A percentile compares a stretch with the other conserved stretches of the same genome.
Evolutionary conservation across 805 yeast species (phyloP).

Genomic region (Wickerhamomyces queroliae): DNA sequence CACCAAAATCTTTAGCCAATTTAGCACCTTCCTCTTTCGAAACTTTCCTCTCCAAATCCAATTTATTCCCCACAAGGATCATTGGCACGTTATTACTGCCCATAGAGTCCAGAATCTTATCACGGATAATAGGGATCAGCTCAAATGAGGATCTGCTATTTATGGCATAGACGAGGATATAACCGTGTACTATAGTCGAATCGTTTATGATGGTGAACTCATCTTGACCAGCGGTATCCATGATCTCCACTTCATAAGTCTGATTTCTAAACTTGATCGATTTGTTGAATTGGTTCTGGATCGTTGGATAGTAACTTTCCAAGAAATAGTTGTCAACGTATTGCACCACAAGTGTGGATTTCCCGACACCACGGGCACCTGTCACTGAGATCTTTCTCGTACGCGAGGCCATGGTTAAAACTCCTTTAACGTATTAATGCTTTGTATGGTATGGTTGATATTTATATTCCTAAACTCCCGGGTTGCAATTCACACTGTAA

Average conservation of each 20-base stretch:
- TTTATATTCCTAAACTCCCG: no score
- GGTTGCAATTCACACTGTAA: no score
- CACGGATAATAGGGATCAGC: constrained; percentile 68
- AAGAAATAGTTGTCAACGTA: constrained; percentile 86
- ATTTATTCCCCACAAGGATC: constrained; percentile 71
- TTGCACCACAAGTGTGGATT: constrained; percentile 79
- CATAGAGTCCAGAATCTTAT: constrained; percentile 69
- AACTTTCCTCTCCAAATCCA: constrained; percentile 65
- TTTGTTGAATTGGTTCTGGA: constrained; percentile 79
- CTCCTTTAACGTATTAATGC: background rate
- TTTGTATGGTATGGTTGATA: no score
- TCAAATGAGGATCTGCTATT: constrained; percentile 75
- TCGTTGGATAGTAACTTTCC: constrained; percentile 87
- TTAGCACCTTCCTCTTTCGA: constrained; percentile 50
- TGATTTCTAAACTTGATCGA: constrained; percentile 62
- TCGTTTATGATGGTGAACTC: constrained; percentile 78
- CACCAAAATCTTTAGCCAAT: constrained; percentile 58
- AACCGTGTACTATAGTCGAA: constrained; percentile 77
- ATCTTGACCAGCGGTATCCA: constrained; percentile 94
- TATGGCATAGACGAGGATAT: constrained; percentile 75
- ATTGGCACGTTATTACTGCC: constrained; percentile 72
- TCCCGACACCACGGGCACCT: constrained; percentile 85
- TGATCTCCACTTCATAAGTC: constrained; percentile 74
- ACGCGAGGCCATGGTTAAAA: constrained; percentile 26
- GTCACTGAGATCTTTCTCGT: constrained; percentile 78